A percentile compares a stretch with the other conserved stretches of the same genome.
Conservation (phyloP, 2,329 filamentous ascomycete genomes). For the Xylariaceae sp. region DNA sequence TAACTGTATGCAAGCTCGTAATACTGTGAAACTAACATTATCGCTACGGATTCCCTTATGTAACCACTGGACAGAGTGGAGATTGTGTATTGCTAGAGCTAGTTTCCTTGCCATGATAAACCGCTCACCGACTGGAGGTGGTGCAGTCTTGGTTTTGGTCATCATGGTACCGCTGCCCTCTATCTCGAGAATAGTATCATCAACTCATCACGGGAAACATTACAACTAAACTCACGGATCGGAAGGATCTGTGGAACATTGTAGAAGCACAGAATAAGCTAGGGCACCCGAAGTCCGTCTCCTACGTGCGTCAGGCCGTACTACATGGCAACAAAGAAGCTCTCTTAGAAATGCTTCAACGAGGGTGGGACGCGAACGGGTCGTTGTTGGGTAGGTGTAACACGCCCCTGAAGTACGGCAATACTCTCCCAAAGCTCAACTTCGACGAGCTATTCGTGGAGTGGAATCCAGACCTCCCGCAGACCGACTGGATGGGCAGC, state of each 20-base stretch:
- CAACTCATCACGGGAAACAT: slow-evolving; percentile 2
- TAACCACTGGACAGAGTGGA: slow-evolving; percentile 3
- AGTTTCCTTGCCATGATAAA: slow-evolving; percentile 1
- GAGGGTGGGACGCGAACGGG: slow-evolving; percentile 3
- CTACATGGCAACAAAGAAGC: neutral
- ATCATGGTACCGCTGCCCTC: slow-evolving; percentile 1
- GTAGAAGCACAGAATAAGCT: slow-evolving; percentile 1
- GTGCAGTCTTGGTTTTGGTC: neutral
- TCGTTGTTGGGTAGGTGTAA: neutral
- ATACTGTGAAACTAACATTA: neutral
- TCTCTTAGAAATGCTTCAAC: slow-evolving; percentile 2
- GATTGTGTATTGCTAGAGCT: slow-evolving; percentile 1
- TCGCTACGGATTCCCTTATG: slow-evolving; percentile 6
- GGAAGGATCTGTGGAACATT: slow-evolving; percentile 3
- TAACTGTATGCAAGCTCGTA: too few relatives aligned
- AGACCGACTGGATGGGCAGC: slow-evolving; percentile 3
- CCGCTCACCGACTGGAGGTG: slow-evolving; percentile 3
- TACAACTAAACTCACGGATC: neutral
- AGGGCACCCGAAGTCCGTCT: neutral
- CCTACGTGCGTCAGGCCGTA: neutral
- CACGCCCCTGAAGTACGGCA: slow-evolving; percentile 1
- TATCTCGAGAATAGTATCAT: slow-evolving; percentile 1
- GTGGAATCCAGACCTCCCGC: slow-evolving; percentile 4
- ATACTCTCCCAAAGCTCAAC: neutral
- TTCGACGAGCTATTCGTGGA: neutral